Evolutionary conservation across 23 red algal genomes (phyloP).

Genomic region (Gracilaria domingensis): DNA sequence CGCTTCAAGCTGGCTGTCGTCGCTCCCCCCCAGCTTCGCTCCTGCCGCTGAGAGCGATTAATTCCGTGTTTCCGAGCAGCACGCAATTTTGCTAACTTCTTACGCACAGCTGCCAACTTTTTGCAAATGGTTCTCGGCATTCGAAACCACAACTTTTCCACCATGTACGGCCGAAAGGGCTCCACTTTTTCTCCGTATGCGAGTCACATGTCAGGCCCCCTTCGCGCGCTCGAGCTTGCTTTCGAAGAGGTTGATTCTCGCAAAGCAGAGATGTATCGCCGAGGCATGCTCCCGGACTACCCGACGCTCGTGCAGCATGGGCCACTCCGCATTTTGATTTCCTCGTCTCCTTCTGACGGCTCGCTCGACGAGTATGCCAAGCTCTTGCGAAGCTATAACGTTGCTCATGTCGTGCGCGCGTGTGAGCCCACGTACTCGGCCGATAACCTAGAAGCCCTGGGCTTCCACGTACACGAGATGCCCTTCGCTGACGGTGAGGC

Average conservation of each 20-base stretch:
- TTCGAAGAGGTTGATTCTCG: constrained; percentile 53
- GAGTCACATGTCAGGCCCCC: neutral
- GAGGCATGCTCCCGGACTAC: constrained; percentile 48
- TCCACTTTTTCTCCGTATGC: neutral
- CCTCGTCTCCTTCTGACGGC: constrained; percentile 34
- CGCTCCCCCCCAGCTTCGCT: neutral
- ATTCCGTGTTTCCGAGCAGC: neutral
- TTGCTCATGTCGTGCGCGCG: constrained; percentile 56
- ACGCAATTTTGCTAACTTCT: constrained; percentile 11
- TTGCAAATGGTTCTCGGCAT: constrained; percentile 1
- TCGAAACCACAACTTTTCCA: constrained; percentile 26
- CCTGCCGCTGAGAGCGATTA: neutral
- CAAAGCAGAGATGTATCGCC: constrained; percentile 58
- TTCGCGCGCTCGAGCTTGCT: constrained; percentile 56
- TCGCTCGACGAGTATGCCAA: constrained; percentile 19
- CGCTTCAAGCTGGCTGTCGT: neutral
- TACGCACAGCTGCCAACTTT: neutral
- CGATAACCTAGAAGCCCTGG: constrained; percentile 2
- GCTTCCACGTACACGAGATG: constrained; percentile 40
- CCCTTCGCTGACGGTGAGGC: constrained; percentile 62
- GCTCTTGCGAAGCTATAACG: constrained; percentile 48
- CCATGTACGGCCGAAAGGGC: constrained; percentile 33
- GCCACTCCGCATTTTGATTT: constrained; percentile 49
- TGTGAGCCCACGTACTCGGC: constrained; percentile 56
- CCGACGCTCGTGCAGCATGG: constrained; percentile 54